These are phyloP conservation scores for Lindgomyces ingoldianus DNA, from an alignment of 495 filamentous ascomycete genomes.

Conservation along the genomic window DNA sequence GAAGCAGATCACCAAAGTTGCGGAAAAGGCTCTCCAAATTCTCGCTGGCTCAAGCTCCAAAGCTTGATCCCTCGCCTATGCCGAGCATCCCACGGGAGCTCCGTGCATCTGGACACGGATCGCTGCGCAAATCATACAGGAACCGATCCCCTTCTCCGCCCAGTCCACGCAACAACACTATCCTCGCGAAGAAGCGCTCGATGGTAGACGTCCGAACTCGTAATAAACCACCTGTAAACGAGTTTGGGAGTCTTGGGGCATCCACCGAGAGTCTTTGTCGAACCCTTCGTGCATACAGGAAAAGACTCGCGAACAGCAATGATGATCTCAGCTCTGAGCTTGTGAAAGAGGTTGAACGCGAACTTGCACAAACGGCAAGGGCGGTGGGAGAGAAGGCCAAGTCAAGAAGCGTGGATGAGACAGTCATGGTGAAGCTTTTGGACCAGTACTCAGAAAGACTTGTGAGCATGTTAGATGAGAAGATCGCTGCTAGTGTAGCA, in stretches of 20 bases:
- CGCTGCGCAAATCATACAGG: slow-evolving; percentile 23
- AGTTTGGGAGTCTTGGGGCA: slow-evolving; percentile 67
- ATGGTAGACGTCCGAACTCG: slow-evolving; percentile 60
- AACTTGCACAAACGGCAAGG: slow-evolving; percentile 72
- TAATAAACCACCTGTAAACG: slow-evolving; percentile 51
- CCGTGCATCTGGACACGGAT: slow-evolving; percentile 16
- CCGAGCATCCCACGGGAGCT: slow-evolving; percentile 17
- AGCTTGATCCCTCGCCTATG: slow-evolving; percentile 43
- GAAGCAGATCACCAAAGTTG: slow-evolving; percentile 39
- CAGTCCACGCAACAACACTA: slow-evolving; percentile 36
- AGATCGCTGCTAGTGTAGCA: slow-evolving; percentile 49
- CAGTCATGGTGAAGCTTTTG: slow-evolving; percentile 61
- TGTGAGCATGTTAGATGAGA: slow-evolving; percentile 70
- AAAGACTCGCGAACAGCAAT: slow-evolving; percentile 67
- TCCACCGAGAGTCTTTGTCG: slow-evolving; percentile 80
- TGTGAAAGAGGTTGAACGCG: slow-evolving; percentile 73
- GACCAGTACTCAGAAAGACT: slow-evolving; percentile 73
- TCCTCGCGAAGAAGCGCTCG: slow-evolving; percentile 49
- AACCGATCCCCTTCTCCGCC: slow-evolving; percentile 44
- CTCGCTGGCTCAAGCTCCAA: slow-evolving; percentile 43
- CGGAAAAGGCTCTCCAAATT: slow-evolving; percentile 39
- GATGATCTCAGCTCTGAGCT: slow-evolving; percentile 61
- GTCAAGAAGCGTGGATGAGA: slow-evolving; percentile 53
- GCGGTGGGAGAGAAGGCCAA: slow-evolving; percentile 63
- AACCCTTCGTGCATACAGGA: slow-evolving; percentile 77